Evolutionary conservation across 192 early-diverging fungal species (phyloP).

Genomic region (Entomortierella chlamydospora): DNA sequence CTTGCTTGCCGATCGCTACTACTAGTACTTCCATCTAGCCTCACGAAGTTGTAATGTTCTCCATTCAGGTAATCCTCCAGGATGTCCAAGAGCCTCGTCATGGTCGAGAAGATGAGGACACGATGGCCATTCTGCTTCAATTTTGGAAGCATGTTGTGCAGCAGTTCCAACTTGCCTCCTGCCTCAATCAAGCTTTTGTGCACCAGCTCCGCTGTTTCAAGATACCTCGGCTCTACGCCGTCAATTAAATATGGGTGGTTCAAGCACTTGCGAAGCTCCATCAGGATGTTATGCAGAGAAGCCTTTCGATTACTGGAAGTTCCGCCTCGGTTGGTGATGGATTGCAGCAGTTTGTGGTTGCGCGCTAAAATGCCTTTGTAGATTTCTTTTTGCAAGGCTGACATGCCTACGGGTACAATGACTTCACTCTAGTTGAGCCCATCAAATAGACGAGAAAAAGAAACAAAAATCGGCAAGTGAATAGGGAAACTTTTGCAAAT

Average conservation of each 20-base stretch:
- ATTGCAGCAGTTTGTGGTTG: constrained; percentile 61
- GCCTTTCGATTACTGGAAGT: constrained; percentile 37
- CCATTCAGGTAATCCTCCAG: constrained; percentile 77
- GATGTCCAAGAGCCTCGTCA: constrained; percentile 85
- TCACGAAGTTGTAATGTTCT: constrained; percentile 61
- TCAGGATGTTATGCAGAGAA: constrained; percentile 62
- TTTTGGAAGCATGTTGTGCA: constrained; percentile 75
- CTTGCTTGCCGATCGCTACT: constrained; percentile 60
- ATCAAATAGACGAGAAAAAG: neutral
- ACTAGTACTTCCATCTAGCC: constrained; percentile 77
- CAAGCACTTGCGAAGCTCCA: constrained; percentile 76
- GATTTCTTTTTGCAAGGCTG: constrained; percentile 73
- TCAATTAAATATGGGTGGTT: constrained; percentile 77
- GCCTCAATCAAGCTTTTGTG: constrained; percentile 71
- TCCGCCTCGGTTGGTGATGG: constrained; percentile 58
- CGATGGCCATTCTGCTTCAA: constrained; percentile 69
- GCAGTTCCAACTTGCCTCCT: constrained; percentile 72
- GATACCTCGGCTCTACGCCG: constrained; percentile 62
- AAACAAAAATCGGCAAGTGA: too few species aligned
- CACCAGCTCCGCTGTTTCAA: constrained; percentile 45
- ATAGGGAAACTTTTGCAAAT: too few species aligned
- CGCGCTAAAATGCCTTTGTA: constrained; percentile 72
- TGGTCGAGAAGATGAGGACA: constrained; percentile 88
- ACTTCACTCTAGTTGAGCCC: constrained; percentile 60
- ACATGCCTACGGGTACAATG: constrained; percentile 78